A percentile compares a stretch with the other conserved stretches of the same genome.
phyloP scores from a whole-genome alignment of 1,139 yeast genomes.

The Diutina neorugosa region DNA sequence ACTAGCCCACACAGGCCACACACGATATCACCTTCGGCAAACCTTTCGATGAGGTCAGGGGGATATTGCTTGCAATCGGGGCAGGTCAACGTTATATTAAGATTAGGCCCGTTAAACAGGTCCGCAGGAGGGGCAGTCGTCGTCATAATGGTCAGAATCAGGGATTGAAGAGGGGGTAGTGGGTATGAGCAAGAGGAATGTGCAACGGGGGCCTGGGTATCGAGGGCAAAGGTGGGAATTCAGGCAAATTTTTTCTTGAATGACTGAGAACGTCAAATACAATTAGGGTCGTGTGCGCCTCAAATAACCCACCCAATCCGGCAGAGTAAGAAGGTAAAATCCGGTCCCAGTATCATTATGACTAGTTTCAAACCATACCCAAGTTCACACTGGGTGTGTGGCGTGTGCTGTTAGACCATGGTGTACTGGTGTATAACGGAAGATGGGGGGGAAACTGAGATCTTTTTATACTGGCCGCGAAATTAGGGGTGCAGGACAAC shows the following conservation, averaged over 20 bases:
- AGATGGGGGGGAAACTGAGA: not conserved
- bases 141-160: not conserved
- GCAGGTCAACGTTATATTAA: slow-evolving; percentile 82
- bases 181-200: not conserved
- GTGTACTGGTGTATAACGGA: not conserved
- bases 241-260: not conserved
- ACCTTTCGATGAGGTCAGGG: slow-evolving; percentile 89
- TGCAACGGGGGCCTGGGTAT: slow-evolving; percentile 1
- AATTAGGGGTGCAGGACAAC: not conserved
- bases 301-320: not conserved
- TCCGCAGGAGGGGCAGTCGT: not conserved
- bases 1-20: slow-evolving; percentile 96
- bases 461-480: not conserved
- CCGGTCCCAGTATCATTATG: not conserved
- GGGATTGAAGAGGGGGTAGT: not conserved
- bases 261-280: not conserved
- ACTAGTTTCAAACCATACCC: not conserved
- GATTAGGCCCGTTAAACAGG: slow-evolving; percentile 46
- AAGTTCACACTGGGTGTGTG: not conserved
- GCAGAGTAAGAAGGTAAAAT: not conserved
- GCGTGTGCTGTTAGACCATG: not conserved
- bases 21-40: slow-evolving; percentile 94
- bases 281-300: not conserved
- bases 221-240: not conserved
- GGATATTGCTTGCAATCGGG: slow-evolving; percentile 96